Evolutionary conservation across 257 asterid genomes (phyloP).

Genomic region (Solanum etuberosum): DNA sequence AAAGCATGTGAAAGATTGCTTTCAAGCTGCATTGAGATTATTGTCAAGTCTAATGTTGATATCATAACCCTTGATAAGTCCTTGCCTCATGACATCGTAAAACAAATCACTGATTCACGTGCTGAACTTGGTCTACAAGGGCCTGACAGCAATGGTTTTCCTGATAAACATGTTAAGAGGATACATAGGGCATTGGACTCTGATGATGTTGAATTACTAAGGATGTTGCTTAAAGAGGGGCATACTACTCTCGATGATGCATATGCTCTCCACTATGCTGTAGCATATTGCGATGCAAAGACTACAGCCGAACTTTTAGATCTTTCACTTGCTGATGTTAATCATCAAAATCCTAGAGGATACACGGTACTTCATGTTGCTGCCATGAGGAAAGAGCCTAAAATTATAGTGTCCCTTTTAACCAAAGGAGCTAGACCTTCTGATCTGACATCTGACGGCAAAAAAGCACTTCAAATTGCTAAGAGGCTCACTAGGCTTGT

Average conservation of each 20-base stretch:
- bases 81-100: slow-evolving; percentile 54
- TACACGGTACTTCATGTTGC: slow-evolving; percentile 91
- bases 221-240: slow-evolving; percentile 84
- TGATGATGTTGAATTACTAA: slow-evolving; percentile 84
- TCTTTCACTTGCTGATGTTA: slow-evolving; percentile 78
- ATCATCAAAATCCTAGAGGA: slow-evolving; percentile 73
- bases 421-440: slow-evolving; percentile 94
- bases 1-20: slow-evolving; percentile 46
- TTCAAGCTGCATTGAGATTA: slow-evolving; percentile 48
- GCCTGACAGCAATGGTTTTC: slow-evolving; percentile 34
- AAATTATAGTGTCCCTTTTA: slow-evolving; percentile 74
- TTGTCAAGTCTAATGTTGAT: slow-evolving; percentile 82
- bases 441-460: slow-evolving; percentile 84
- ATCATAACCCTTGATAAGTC: slow-evolving; percentile 65
- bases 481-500: slow-evolving; percentile 76
- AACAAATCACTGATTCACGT: slow-evolving; percentile 48
- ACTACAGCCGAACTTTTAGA: slow-evolving; percentile 90
- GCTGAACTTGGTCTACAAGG: slow-evolving; percentile 42
- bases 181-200: slow-evolving; percentile 92
- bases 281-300: slow-evolving; percentile 89
- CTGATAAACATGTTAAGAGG: slow-evolving; percentile 77
- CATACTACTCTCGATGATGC: slow-evolving; percentile 80
- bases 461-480: slow-evolving; percentile 86
- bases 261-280: slow-evolving; percentile 85
- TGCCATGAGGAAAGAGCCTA: slow-evolving; percentile 92